phyloP scores from a whole-genome alignment of 768 basidiomycete species.

The Mycena metata region DNA sequence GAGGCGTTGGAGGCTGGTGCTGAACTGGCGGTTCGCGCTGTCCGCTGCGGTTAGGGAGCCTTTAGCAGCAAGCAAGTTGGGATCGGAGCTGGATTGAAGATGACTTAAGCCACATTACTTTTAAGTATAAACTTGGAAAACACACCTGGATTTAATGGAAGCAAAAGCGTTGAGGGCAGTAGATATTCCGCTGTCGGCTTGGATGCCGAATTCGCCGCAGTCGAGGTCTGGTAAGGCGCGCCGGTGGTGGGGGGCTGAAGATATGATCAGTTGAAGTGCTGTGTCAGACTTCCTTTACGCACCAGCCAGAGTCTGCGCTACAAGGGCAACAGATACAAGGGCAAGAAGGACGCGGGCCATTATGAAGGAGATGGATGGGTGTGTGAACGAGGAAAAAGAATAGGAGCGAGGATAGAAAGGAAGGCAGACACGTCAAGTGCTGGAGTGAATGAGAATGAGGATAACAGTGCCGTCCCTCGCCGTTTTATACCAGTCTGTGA shows the following conservation, averaged over 20 bases:
- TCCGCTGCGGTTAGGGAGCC: slow-evolving; percentile 3
- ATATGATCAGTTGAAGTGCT: slow-evolving; percentile 1
- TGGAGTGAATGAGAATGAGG: slow-evolving; percentile 15
- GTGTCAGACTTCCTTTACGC: neutral
- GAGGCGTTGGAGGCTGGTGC: neutral
- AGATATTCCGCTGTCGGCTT: slow-evolving; percentile 1
- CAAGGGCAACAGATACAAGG: neutral
- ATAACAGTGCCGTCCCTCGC: neutral
- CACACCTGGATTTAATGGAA: neutral
- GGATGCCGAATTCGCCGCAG: neutral
- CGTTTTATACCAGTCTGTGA: neutral
- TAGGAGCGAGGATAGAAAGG: neutral
- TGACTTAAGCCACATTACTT: neutral
- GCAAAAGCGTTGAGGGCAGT: neutral
- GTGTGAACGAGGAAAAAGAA: neutral
- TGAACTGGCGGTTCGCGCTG: slow-evolving; percentile 4
- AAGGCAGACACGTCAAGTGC: slow-evolving; percentile 22
- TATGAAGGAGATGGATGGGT: neutral
- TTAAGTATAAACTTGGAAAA: neutral
- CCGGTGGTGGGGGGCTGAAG: neutral
- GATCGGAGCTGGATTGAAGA: slow-evolving; percentile 13
- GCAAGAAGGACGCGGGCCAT: slow-evolving; percentile 10
- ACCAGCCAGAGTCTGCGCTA: slow-evolving; percentile 9
- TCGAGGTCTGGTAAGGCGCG: neutral
- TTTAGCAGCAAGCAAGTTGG: slow-evolving; percentile 7